These are phyloP conservation scores for Macaranga tanarius DNA, from an alignment of 441 rosid genomes.

Conservation along the genomic window DNA sequence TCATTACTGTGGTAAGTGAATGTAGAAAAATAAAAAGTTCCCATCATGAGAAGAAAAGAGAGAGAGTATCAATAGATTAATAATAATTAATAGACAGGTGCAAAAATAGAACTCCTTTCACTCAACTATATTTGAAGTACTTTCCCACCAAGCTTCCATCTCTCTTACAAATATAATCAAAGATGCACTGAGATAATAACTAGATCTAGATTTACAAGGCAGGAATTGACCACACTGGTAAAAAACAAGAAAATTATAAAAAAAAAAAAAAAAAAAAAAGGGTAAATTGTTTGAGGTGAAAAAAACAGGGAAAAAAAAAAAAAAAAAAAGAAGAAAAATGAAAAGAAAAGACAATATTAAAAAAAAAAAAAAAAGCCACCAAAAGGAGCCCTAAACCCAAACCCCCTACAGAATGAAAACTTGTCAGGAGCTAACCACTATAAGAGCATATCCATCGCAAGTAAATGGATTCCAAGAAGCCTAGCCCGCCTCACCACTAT, in stretches of 20 bases:
- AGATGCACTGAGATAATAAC: neutral
- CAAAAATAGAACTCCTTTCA: constrained; percentile 9
- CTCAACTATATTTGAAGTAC: constrained; percentile 10
- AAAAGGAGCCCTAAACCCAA: constrained; percentile 30
- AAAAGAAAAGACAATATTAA: neutral
- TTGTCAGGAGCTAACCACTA: constrained; percentile 34
- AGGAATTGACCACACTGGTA: constrained; percentile 17
- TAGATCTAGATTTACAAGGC: constrained; percentile 16
- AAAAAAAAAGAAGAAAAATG: neutral
- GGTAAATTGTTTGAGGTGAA: neutral
- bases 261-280: neutral
- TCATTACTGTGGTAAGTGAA: too few species aligned
- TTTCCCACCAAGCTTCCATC: constrained; percentile 16
- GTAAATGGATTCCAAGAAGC: neutral
- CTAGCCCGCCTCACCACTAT: neutral
- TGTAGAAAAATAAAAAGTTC: too few species aligned
- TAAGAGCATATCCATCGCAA: constrained; percentile 15
- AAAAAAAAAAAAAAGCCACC: constrained; percentile 6
- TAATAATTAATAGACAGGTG: neutral
- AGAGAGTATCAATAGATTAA: neutral
- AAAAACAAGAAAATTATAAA: neutral
- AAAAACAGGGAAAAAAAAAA: neutral
- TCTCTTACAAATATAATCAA: constrained; percentile 10
- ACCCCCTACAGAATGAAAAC: constrained; percentile 30
- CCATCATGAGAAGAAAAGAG: too few species aligned